These are phyloP conservation scores for Hypomontagnella monticulosa DNA, from an alignment of 495 filamentous ascomycete genomes.

Conservation along the genomic window DNA sequence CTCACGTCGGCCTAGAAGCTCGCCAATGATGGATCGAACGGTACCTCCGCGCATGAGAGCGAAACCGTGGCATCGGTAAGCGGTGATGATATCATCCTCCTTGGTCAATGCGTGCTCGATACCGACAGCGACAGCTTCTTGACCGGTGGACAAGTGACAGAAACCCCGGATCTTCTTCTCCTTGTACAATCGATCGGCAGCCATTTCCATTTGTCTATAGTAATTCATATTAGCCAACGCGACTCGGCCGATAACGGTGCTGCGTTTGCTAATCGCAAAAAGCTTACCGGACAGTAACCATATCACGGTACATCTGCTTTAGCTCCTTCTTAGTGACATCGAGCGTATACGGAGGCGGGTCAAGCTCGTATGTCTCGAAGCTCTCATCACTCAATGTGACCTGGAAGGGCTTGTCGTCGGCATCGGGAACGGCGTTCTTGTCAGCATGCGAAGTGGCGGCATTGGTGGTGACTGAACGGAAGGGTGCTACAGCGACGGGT, in stretches of 20 bases:
- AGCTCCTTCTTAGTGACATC: conserved; percentile 95
- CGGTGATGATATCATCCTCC: conserved; percentile 93
- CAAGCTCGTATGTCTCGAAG: conserved; percentile 99
- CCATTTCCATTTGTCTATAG: conserved; percentile 97
- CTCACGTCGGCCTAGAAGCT: conserved; percentile 91
- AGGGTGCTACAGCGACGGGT: conserved; percentile 57
- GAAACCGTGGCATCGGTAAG: conserved; percentile 98
- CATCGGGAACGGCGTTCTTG: conserved; percentile 79
- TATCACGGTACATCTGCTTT: conserved; percentile 98
- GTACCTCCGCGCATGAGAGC: conserved; percentile 95
- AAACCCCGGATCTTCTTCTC: conserved; percentile 99
- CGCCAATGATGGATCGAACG: conserved; percentile 93
- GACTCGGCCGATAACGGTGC: conserved; percentile 8
- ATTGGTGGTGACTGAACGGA: conserved; percentile 89
- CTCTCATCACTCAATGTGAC: conserved; percentile 94
- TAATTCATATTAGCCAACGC: conserved; percentile 16
- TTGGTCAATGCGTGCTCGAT: conserved; percentile 96
- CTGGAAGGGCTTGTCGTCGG: conserved; percentile 93
- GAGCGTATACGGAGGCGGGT: conserved; percentile 90
- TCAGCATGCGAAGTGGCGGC: conserved; percentile 90
- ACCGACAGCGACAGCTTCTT: conserved; percentile 96
- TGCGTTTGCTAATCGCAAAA: conserved; percentile 10
- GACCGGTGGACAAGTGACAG: conserved; percentile 97
- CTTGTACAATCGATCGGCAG: conserved; percentile 96
- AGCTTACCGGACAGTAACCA: conserved; percentile 88